phyloP scores from a whole-genome alignment of 768 basidiomycete genomes.

The Lentinus tigrinus region DNA sequence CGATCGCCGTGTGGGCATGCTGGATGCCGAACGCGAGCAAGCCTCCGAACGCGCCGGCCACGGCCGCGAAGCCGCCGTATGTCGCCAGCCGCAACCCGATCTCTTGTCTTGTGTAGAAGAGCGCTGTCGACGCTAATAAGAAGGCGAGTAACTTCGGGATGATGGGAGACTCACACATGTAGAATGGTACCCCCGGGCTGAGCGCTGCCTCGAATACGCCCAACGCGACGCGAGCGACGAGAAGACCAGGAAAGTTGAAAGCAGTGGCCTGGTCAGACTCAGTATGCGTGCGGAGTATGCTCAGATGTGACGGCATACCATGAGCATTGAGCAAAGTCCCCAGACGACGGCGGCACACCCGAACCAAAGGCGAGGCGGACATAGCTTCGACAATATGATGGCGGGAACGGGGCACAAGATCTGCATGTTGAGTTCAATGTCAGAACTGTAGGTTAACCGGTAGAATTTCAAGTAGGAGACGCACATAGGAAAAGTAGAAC shows the following conservation, averaged over 20 bases:
- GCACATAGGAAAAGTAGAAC: slow-evolving; percentile 79
- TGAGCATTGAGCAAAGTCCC: slow-evolving; percentile 70
- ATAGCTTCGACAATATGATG: slow-evolving; percentile 62
- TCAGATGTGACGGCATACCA: slow-evolving; percentile 42
- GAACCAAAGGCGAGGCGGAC: slow-evolving; percentile 67
- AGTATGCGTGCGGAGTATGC: background rate
- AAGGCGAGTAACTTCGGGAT: slow-evolving; percentile 62
- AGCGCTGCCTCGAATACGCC: slow-evolving; percentile 75
- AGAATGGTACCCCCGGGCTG: slow-evolving; percentile 68
- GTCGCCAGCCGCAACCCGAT: slow-evolving; percentile 75
- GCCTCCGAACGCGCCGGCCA: slow-evolving; percentile 85
- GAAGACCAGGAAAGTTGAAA: slow-evolving; percentile 54
- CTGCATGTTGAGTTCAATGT: slow-evolving; percentile 32
- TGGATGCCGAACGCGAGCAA: slow-evolving; percentile 80
- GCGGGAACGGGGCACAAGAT: slow-evolving; percentile 71
- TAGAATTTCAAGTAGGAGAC: no score
- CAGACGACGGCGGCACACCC: slow-evolving; percentile 66
- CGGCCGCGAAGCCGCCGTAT: slow-evolving; percentile 84
- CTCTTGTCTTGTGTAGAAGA: slow-evolving; percentile 76
- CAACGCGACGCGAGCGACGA: slow-evolving; percentile 54
- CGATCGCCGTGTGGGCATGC: slow-evolving; percentile 47
- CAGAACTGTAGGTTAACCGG: background rate
- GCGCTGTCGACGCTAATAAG: slow-evolving; percentile 72
- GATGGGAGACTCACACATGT: slow-evolving; percentile 62
- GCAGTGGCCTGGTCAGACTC: slow-evolving; percentile 46